Base-by-base conservation (phyloP, 306 rosid genomes). In the Morella rubra region DNA sequence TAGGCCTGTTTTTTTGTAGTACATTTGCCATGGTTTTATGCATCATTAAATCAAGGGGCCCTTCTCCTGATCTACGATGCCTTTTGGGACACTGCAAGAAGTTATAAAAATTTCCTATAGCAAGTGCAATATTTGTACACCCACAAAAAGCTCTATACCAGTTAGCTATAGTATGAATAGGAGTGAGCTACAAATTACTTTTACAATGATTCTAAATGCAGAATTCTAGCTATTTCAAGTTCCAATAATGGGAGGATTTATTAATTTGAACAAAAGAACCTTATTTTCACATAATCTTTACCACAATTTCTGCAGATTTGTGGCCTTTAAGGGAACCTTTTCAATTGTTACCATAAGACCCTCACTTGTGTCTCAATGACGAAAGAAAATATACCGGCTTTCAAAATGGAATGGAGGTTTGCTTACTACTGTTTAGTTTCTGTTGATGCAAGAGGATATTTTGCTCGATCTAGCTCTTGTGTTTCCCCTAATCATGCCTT, bases 21-120 rank as follows among this genome's bases (percentile, higher is more conserved):
- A n/a, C n/a, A n/a, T n/a, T n/a, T 62, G 51, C 60, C 41, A 11
- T 75, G 78, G 68, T n/a, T 61, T 75, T 67, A 60, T 46, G 16
- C 71, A 74, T 60, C 78, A 45, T 10, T 13, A 22, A 4, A 22
- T 8, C 54, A 22, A 15, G 50, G 69, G 11, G 54, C 18, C 60
- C 77, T 19, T 50, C 19, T 27, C 56, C 24, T 6, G 3, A 24
- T 71, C 8, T 16, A 52, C 24, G 18, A 18, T 41, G 50, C 50
- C 71, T 42, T 9, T 0, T 44, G 47, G 27, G 20, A 41, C 27
- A 41, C 46, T 65, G 8, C 50, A 8, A 65, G 7, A 4, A 65
- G 6, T 44, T 65, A 50, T 41, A 50, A 65, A 27, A 27, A 27
- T 27, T 27, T 27, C 7, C 71, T 44, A 27, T 18, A 42, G 8